Percentiles rank a stretch among this genome's conserved stretches.
phyloP scores from a whole-genome alignment of 169 alveolate species.

The Eimeria brunetti region DNA sequence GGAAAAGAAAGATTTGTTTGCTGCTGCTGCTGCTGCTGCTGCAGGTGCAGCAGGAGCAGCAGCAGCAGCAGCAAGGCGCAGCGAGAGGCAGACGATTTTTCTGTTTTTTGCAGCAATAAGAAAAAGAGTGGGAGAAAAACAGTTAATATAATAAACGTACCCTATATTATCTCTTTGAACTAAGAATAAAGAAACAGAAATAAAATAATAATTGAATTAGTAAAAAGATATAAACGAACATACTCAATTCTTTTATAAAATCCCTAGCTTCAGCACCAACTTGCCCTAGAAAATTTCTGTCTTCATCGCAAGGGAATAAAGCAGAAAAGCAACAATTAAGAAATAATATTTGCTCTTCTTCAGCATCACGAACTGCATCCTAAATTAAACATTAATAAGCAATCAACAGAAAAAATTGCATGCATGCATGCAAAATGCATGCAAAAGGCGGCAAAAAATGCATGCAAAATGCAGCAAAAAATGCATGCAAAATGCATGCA shows the following conservation, averaged over 20 bases:
- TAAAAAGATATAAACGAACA: neutral
- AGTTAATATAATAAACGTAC: neutral
- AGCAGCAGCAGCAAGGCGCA: neutral
- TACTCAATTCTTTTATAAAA: neutral
- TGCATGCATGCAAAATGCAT: neutral
- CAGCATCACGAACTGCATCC: neutral
- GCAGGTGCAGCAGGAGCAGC: neutral
- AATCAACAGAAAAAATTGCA: neutral
- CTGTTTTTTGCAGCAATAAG: neutral
- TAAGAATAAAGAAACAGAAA: neutral
- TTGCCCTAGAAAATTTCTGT: no score
- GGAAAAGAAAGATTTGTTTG: no score
- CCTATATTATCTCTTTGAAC: neutral
- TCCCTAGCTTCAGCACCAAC: neutral
- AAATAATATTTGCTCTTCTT: neutral
- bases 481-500: neutral
- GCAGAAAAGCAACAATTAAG: neutral
- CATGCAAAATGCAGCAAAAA: neutral
- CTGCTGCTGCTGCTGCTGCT: constrained; percentile 17
- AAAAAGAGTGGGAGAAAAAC: neutral
- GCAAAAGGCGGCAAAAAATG: neutral
- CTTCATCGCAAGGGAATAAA: no score
- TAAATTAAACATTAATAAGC: neutral
- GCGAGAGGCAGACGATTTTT: neutral
- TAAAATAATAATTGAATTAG: neutral